A percentile compares a stretch with the other conserved stretches of the same genome.
These are phyloP conservation scores for Ophiognomonia clavigignenti-juglandacearum DNA, from an alignment of 2,329 filamentous ascomycete genomes.

Conservation along the genomic window DNA sequence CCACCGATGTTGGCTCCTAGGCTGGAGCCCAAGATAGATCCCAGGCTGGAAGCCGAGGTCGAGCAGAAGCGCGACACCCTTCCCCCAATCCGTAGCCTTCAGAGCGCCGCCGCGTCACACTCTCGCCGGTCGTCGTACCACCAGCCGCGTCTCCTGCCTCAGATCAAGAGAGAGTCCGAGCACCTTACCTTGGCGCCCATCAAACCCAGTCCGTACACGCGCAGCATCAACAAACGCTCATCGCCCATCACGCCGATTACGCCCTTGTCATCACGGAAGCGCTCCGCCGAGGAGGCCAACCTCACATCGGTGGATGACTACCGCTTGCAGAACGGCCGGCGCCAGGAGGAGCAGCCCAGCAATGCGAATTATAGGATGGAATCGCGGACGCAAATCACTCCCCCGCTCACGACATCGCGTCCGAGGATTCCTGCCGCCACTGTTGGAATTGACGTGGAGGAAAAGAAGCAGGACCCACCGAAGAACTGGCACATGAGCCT, in stretches of 20 bases:
- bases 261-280: constrained; percentile 7
- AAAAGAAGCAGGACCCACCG: background rate
- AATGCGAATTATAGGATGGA: constrained; percentile 6
- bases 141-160: no score
- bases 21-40: constrained; percentile 13
- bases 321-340: constrained; percentile 12
- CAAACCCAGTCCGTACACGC: constrained; percentile 1
- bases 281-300: constrained; percentile 10
- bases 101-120: background rate
- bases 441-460: background rate
- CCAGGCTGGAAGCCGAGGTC: no score
- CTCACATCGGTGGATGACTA: constrained; percentile 5
- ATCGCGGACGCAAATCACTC: background rate
- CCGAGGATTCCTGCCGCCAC: no score
- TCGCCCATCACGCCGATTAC: background rate
- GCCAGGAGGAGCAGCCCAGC: constrained; percentile 6
- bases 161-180: no score
- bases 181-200: background rate
- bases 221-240: background rate
- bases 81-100: constrained; percentile 9
- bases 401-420: background rate
- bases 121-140: no score
- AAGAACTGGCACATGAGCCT: constrained; percentile 5
- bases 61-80: constrained; percentile 6
- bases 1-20: constrained; percentile 11